Conservation (phyloP, 176 grass and related monocot genomes). For the Raddia guianensis region DNA sequence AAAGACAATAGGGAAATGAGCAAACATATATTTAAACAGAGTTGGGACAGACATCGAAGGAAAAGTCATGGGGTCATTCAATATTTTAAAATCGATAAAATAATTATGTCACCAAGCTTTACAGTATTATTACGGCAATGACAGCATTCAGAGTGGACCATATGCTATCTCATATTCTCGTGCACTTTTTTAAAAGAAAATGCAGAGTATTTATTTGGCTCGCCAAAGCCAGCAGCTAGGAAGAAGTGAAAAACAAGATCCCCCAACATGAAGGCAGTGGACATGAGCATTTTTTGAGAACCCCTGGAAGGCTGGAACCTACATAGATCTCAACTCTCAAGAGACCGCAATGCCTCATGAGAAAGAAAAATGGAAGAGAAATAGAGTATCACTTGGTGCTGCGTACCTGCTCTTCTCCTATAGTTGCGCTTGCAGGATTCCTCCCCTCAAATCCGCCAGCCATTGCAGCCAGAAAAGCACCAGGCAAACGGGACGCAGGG, state of each 20-base stretch:
- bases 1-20: not conserved
- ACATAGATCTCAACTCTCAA: constrained; percentile 28
- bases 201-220: constrained; percentile 10
- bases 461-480: constrained; percentile 55
- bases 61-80: constrained; percentile 21
- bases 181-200: constrained; percentile 8
- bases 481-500: constrained; percentile 9
- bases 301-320: not conserved
- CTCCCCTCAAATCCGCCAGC: constrained; percentile 63
- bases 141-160: not conserved
- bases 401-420: constrained; percentile 73
- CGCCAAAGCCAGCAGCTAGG: constrained; percentile 15
- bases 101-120: not conserved
- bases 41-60: not conserved
- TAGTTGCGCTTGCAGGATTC: constrained; percentile 45
- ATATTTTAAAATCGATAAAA: not conserved
- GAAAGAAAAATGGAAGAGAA: constrained; percentile 28
- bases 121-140: constrained; percentile 1
- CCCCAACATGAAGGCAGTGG: not conserved
- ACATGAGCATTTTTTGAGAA: constrained; percentile 18
- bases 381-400: not conserved
- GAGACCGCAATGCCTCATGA: not conserved
- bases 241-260: not conserved
- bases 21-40: constrained; percentile 9
- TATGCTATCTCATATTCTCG: constrained; percentile 40